Conservation (phyloP, 208 protist species). For the Acanthamoeba triangularis region DNA sequence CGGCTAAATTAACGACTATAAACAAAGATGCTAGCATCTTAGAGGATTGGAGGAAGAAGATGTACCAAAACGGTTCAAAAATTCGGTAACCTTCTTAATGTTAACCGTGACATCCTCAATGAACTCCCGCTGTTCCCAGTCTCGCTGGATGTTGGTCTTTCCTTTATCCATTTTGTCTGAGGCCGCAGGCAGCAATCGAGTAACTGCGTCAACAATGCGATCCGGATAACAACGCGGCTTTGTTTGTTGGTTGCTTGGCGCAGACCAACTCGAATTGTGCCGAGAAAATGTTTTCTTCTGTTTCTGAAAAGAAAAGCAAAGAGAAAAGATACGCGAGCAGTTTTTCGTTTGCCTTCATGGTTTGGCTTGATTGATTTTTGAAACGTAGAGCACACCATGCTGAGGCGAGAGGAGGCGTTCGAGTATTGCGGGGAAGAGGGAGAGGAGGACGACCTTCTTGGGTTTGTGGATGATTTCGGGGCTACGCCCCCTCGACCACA, state of each 20-base stretch:
- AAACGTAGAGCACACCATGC: not conserved
- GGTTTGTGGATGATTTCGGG: not conserved
- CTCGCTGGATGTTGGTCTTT: constrained; percentile 82
- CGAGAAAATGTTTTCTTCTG: too few relatives aligned
- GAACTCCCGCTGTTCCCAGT: constrained; percentile 86
- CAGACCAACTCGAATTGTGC: too few relatives aligned
- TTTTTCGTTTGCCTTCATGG: too few relatives aligned
- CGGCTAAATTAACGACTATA: not conserved
- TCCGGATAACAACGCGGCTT: too few relatives aligned
- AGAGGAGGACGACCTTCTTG: not conserved
- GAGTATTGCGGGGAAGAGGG: not conserved
- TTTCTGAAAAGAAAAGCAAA: too few relatives aligned
- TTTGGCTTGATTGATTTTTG: not conserved
- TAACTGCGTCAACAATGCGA: too few relatives aligned
- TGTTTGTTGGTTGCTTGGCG: too few relatives aligned
- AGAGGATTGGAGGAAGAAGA: not conserved
- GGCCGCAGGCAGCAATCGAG: too few relatives aligned
- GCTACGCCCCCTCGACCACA: not conserved
- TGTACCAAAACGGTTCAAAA: constrained; percentile 87
- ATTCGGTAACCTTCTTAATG: constrained; percentile 86
- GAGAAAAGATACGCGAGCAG: too few relatives aligned
- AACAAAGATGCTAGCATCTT: not conserved
- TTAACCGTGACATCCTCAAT: constrained; percentile 83
- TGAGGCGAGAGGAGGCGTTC: not conserved
- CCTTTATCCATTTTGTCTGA: constrained; percentile 10